Evolutionary conservation across 129 eudicot genomes (phyloP).

Genomic region (Ambrosia artemisiifolia): DNA sequence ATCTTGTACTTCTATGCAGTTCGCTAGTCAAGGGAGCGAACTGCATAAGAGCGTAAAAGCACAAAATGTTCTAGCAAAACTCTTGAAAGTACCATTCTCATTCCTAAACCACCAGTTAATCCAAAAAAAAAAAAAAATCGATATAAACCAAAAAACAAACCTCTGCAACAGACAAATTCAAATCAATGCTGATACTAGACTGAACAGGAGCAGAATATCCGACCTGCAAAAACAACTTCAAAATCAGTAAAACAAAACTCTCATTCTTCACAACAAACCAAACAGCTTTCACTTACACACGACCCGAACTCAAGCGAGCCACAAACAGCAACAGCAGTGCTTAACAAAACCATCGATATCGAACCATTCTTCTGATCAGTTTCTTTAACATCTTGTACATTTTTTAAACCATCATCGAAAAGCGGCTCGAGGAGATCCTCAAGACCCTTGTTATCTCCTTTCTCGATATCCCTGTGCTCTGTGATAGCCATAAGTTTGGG

Average conservation of each 20-base stretch:
- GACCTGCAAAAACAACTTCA: conserved; percentile 59
- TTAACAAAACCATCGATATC: conserved; percentile 61
- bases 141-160: conserved; percentile 22
- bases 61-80: background rate
- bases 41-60: too few relatives aligned
- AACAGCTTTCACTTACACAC: conserved; percentile 58
- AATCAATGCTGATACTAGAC: conserved; percentile 56
- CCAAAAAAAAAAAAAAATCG: too few relatives aligned
- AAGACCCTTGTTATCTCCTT: conserved; percentile 43
- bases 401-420: conserved; percentile 22
- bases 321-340: conserved; percentile 85
- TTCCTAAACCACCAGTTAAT: too few relatives aligned
- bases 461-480: conserved; percentile 48
- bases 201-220: conserved; percentile 87
- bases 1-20: too few relatives aligned
- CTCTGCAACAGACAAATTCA: conserved; percentile 60
- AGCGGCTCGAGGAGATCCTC: conserved; percentile 56
- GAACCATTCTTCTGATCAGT: conserved; percentile 33
- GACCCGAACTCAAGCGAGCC: conserved; percentile 89
- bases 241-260: conserved; percentile 18
- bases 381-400: conserved; percentile 29
- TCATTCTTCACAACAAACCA: background rate
- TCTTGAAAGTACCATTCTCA: too few relatives aligned
- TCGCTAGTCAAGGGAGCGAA: too few relatives aligned
- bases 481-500: conserved; percentile 43